phyloP scores from a whole-genome alignment of 2,329 filamentous ascomycete species.

The Exophiala bonariae region DNA sequence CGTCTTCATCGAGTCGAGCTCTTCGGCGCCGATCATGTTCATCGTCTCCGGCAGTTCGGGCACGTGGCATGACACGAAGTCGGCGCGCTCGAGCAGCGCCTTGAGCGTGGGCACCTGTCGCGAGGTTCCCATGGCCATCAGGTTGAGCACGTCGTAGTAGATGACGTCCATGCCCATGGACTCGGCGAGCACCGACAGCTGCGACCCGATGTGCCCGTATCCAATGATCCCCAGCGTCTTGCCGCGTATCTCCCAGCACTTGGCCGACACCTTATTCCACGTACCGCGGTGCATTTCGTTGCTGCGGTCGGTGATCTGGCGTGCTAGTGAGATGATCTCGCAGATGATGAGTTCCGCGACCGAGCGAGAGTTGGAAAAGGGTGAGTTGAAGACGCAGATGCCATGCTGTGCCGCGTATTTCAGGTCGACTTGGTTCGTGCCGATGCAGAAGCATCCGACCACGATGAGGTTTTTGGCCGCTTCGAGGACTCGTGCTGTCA shows the following conservation, averaged over 20 bases:
- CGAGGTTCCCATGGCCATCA: conserved; percentile 91
- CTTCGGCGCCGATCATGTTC: conserved; percentile 78
- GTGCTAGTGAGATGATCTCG: conserved; percentile 87
- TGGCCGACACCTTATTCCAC: conserved; percentile 97
- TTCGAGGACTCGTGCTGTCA: conserved; percentile 78
- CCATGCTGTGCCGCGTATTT: conserved; percentile 79
- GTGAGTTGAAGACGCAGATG: conserved; percentile 98
- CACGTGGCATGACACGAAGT: conserved; percentile 94
- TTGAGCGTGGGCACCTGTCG: conserved; percentile 78
- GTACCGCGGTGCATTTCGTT: conserved; percentile 90
- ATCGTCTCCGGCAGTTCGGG: conserved; percentile 90
- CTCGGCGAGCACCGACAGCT: conserved; percentile 92
- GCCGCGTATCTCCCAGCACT: conserved; percentile 97
- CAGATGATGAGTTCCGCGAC: conserved; percentile 94
- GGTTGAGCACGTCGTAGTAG: conserved; percentile 91
- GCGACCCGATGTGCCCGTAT: conserved; percentile 95
- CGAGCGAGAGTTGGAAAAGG: conserved; percentile 95
- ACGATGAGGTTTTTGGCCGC: conserved; percentile 94
- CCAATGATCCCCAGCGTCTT: conserved; percentile 98
- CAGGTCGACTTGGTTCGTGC: conserved; percentile 92
- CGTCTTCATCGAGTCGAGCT: conserved; percentile 86
- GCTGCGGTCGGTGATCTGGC: conserved; percentile 89
- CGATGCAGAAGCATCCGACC: conserved; percentile 98
- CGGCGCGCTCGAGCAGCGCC: conserved; percentile 72
- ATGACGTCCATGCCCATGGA: conserved; percentile 98